phyloP scores from a whole-genome alignment of 108 stramenopile species.

The Pelagomonas calceolata region DNA sequence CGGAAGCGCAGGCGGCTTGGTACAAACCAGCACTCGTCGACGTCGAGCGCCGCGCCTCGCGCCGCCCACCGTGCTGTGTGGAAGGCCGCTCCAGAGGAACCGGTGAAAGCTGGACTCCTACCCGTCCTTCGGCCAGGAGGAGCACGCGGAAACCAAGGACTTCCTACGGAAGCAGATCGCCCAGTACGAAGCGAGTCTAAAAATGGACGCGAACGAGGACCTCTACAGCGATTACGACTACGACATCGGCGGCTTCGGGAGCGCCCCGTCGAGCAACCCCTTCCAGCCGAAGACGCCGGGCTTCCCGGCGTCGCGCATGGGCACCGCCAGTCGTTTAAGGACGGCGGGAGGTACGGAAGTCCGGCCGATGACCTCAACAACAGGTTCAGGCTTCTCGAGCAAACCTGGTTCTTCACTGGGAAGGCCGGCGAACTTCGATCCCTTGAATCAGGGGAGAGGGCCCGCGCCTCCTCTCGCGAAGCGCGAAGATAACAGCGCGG shows the following conservation, averaged over 20 bases:
- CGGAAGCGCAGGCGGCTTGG: no score
- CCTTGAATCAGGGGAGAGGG: conserved; percentile 33
- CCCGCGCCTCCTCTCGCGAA: conserved; percentile 48
- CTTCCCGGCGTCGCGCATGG: neutral
- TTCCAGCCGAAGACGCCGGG: neutral
- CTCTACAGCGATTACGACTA: neutral
- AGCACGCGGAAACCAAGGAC: no score
- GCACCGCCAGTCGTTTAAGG: neutral
- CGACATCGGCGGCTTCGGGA: neutral
- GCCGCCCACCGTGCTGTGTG: no score
- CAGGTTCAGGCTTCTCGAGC: conserved; percentile 47
- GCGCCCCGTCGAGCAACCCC: neutral
- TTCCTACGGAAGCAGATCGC: no score
- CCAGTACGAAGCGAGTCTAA: no score
- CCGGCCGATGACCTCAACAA: conserved; percentile 48
- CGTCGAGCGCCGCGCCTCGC: no score
- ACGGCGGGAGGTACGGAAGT: conserved; percentile 23
- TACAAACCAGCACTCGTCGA: no score
- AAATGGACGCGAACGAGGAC: neutral
- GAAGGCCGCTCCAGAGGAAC: no score
- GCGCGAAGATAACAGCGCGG: conserved; percentile 43
- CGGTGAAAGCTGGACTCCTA: no score
- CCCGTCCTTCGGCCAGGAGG: no score
- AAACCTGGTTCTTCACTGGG: conserved; percentile 5
- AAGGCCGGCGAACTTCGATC: conserved; percentile 35